Evolutionary conservation across 2,329 filamentous ascomycete species (phyloP), one percentile per base, ranked within the genome.

Genomic region (Colletotrichum magnum): DNA sequence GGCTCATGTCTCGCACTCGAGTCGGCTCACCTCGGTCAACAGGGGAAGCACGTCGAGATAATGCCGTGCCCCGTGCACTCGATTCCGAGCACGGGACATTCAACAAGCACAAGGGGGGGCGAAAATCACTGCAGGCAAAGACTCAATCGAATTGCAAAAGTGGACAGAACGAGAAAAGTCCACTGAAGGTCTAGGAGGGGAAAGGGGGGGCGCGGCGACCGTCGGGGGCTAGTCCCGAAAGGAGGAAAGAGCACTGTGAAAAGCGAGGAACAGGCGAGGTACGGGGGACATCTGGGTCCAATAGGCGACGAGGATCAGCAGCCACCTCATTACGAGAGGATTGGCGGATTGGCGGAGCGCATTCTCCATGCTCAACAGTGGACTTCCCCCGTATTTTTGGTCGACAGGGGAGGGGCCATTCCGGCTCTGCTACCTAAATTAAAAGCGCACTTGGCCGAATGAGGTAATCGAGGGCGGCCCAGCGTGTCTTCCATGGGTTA

Each of bases 111-210:
- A 24, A 63, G 41, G 41, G 21, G 59, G 58, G 58, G 58, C 39
- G 65, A 60, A 65, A 66, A 69, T 68, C 65, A n/a, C 60, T 68
- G 65, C 54, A 65, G 61, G 56, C 18, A 18, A 18, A 66, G 66
- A 60, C 61, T 69, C 13, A 45, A 69, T 69, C 66, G 62, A 60
- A 66, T 66, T 69, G 50, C 36, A 69, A 69, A 69, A 69, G 61
- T 69, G 66, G 66, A 51, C 32, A n/a, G 39, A 28, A 7, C 54
- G 36, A 12, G 52, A 18, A 26, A 13, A 15, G 47, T 13, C 56
- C 41, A 43, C 41, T 13, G 21, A 12, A 39, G 28, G 57, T 13
- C 39, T 6, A 39, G 28, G 57, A 43, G 26, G 16, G 28, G 18
- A 21, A 48, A 43, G 57, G 26, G 16, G 16, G 28, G 43, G 24